A percentile compares a stretch with the other conserved stretches of the same genome.
These are phyloP conservation scores for Tremella fuciformis DNA, from an alignment of 768 basidiomycete species.

Conservation along the genomic window DNA sequence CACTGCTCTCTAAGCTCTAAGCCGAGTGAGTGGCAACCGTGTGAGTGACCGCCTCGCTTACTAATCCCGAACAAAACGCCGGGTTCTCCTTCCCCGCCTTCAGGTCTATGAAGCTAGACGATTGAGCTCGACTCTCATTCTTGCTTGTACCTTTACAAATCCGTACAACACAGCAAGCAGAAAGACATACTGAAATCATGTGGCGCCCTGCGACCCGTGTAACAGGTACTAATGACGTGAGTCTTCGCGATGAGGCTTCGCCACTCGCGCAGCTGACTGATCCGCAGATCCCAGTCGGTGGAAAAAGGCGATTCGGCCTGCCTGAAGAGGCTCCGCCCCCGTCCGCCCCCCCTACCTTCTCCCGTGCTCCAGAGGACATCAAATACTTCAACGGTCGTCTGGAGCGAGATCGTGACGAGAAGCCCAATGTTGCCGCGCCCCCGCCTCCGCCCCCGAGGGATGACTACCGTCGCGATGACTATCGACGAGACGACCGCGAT, in stretches of 20 bases:
- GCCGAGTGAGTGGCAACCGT: too few relatives aligned
- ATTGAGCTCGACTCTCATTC: not conserved
- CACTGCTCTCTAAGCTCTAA: too few relatives aligned
- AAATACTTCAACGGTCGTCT: constrained; percentile 53
- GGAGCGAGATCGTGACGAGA: constrained; percentile 64
- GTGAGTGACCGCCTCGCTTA: too few relatives aligned
- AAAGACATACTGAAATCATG: constrained; percentile 23
- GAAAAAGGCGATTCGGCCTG: constrained; percentile 86
- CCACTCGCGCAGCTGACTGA: constrained; percentile 26
- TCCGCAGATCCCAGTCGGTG: constrained; percentile 68
- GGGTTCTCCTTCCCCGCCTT: constrained; percentile 5
- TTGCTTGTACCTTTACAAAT: not conserved
- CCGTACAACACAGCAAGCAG: not conserved
- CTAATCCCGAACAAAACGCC: constrained; percentile 14
- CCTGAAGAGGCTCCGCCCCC: constrained; percentile 76
- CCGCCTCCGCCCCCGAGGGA: constrained; percentile 2
- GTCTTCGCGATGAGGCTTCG: constrained; percentile 33
- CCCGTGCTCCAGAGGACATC: constrained; percentile 29
- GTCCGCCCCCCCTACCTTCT: constrained; percentile 61
- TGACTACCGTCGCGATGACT: constrained; percentile 1
- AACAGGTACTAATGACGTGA: constrained; percentile 86
- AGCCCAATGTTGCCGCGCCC: not conserved
- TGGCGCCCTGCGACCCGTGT: constrained; percentile 69
- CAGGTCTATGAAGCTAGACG: not conserved
- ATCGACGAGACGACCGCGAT: constrained; percentile 19